Percentiles rank a stretch among this genome's conserved stretches.
Conservation (phyloP, 768 basidiomycete species). For the Plicaturopsis crispa region DNA sequence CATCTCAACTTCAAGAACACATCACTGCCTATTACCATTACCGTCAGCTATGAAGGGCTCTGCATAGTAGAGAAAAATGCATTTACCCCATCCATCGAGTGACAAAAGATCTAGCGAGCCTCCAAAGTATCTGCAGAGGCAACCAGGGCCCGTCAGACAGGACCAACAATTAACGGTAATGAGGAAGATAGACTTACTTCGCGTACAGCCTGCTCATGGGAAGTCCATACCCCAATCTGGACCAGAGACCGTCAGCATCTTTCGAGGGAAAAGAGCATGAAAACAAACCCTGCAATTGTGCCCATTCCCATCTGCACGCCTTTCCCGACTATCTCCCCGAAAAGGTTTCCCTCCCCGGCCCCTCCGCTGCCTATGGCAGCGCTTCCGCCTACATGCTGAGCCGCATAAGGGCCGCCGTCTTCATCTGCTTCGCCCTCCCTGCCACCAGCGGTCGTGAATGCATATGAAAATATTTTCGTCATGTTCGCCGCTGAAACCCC, state of each 20-base stretch:
- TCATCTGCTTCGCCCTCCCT: slow-evolving; percentile 30
- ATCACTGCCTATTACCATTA: slow-evolving; percentile 33
- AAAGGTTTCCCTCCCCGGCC: slow-evolving; percentile 46
- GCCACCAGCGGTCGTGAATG: slow-evolving; percentile 76
- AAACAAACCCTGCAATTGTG: slow-evolving; percentile 87
- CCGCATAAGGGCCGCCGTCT: slow-evolving; percentile 69
- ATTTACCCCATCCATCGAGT: slow-evolving; percentile 76
- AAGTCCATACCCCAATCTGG: slow-evolving; percentile 80
- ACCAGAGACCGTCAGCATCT: too few species aligned
- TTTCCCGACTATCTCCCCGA: slow-evolving; percentile 71
- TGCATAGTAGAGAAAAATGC: neutral
- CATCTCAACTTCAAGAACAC: slow-evolving; percentile 48
- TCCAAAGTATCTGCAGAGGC: slow-evolving; percentile 65
- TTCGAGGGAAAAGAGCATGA: too few species aligned
- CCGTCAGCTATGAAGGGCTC: neutral
- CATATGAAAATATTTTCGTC: slow-evolving; percentile 81
- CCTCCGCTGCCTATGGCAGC: slow-evolving; percentile 43
- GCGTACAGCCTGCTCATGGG: slow-evolving; percentile 76
- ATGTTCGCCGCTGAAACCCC: slow-evolving; percentile 72
- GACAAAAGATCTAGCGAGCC: slow-evolving; percentile 78
- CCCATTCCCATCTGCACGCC: slow-evolving; percentile 77
- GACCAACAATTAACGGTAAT: too few species aligned
- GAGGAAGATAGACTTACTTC: slow-evolving; percentile 35
- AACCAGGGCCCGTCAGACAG: too few species aligned
- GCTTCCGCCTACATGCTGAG: slow-evolving; percentile 68